Evolutionary conservation across 2,329 filamentous ascomycete genomes (phyloP), one percentile per base, ranked within the genome.

Genomic region (Xylariaceae sp.): DNA sequence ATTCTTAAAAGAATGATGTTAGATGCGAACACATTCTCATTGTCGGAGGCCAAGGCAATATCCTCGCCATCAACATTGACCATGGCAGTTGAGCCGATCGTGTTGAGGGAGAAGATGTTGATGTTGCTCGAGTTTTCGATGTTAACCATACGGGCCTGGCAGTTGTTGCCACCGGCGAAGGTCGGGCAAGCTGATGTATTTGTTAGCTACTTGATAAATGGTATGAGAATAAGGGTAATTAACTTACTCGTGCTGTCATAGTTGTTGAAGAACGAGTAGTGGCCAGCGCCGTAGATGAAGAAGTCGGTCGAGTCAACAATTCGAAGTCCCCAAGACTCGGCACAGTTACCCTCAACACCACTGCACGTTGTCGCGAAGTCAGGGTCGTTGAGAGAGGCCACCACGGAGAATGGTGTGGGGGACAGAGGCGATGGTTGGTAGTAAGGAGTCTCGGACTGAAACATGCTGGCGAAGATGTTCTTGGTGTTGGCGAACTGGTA

Each of bases 371-470:
- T 42, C 10, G 69, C 74, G 74, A 76, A 86, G 66, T 70, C 67
- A 0, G 78, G 79, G 56, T 83, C 79, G 11, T 65, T 56, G 38
- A 71, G 69, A 16, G 63, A 61, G 0, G 60, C 38, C 17, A 73
- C 69, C 1, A 68, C 58, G 2, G 66, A 56, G 71, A 85, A 86
- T 2, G 80, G 83, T 4, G 69, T 63, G 2, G 73, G 71, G 0
- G 83, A 80, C 46, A 72, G 68, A 0, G 84, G 83, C 56, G 77
- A 78, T 19, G 80, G 78, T 70, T 86, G 83, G 69, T 79, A 87
- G 71, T 88, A 88, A 1, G 84, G 81, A 2, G 83, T 84, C 66
- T 88, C 84, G 44, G 84, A 83, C 64, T 87, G 84, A 54, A 86
- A 79, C 65, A 82, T 74, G 47, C 80, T 81, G 64, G 78, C 77